Percentiles rank a stretch among this genome's conserved stretches.
phyloP scores from a whole-genome alignment of 2,329 filamentous ascomycete species.

The Zarea fungicola region DNA sequence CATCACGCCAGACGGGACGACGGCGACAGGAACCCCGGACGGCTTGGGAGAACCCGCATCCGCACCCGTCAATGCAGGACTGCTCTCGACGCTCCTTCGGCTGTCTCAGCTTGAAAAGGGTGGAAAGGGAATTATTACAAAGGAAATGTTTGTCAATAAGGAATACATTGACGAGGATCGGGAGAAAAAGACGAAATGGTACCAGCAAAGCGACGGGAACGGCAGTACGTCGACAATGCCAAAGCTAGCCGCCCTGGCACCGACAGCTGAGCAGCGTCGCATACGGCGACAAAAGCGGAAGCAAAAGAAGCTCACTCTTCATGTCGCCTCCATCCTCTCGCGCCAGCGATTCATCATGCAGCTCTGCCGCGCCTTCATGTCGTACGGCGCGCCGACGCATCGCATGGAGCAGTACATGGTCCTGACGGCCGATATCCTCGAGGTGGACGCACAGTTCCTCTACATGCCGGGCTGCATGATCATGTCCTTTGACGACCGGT shows the following conservation, averaged over 20 bases:
- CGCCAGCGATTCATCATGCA: conserved; percentile 11
- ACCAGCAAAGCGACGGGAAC: conserved; percentile 4
- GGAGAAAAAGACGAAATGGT: conserved; percentile 4
- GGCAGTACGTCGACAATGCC: background rate
- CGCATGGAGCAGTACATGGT: conserved; percentile 11
- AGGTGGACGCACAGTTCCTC: conserved; percentile 9
- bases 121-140: conserved; percentile 1
- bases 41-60: background rate
- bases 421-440: conserved; percentile 7
- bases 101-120: conserved; percentile 8
- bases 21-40: background rate
- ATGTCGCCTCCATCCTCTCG: conserved; percentile 4
- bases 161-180: conserved; percentile 4
- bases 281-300: background rate
- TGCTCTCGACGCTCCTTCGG: conserved; percentile 1
- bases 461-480: conserved; percentile 13
- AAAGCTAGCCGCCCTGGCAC: background rate
- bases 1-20: background rate
- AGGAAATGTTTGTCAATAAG: conserved; percentile 7
- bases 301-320: conserved; percentile 2
- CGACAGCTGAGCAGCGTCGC: background rate
- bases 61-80: background rate
- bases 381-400: conserved; percentile 12
- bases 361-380: conserved; percentile 12
- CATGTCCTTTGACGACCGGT: conserved; percentile 10